Base-by-base conservation (phyloP, 1,284 basidiomycete genomes). In the Ustilago trichophora region DNA sequence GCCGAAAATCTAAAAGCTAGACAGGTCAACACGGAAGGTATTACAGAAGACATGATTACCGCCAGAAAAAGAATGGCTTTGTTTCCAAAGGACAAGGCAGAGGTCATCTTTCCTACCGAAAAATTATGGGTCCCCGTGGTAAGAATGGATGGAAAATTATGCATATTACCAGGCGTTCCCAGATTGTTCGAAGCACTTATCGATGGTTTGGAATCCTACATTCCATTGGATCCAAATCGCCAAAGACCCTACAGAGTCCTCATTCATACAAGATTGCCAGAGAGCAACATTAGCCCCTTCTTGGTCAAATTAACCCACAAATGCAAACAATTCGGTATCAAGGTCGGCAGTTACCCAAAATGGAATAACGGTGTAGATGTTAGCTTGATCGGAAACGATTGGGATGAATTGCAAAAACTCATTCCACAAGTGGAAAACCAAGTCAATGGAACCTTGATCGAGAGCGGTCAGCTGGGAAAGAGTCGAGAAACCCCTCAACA, bases 121-220 rank as follows among this genome's bases (percentile, higher is more conserved):
- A 45, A 69, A 24, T 77, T 82, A 15, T 95, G 92, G 92, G 92
- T 94, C 75, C 92, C 92, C 19, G 90, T 94, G 2, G 87, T 93
- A 1, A 85, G 92, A 18, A 84, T 95, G 9, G 87, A 86, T 65
- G 90, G 90, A 15, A 93, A 91, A 83, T 84, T 95, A 4, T 94
- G 91, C 82, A 84, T 95, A 18, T 89, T 95, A 81, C 93, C 93
- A 0, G 93, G 92, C n/a, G 92, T 95, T 46, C 93, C 93, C 0
- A 84, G 85, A 1, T 85, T 95, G 18, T 95, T 93, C 83, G 88
- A 91, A 46, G 67, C 58, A 1, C 55, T 78, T 9, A 44, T 78
- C 21, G 66, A 70, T 24, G 73, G 52, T 2, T 83, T 94, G 24
- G 87, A 86, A 25, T 86, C 88, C 1, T 91, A 89, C 78, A 54